Evolutionary conservation across 2,329 filamentous ascomycete genomes (phyloP).

Genomic region (Podosphaera leucotricha): DNA sequence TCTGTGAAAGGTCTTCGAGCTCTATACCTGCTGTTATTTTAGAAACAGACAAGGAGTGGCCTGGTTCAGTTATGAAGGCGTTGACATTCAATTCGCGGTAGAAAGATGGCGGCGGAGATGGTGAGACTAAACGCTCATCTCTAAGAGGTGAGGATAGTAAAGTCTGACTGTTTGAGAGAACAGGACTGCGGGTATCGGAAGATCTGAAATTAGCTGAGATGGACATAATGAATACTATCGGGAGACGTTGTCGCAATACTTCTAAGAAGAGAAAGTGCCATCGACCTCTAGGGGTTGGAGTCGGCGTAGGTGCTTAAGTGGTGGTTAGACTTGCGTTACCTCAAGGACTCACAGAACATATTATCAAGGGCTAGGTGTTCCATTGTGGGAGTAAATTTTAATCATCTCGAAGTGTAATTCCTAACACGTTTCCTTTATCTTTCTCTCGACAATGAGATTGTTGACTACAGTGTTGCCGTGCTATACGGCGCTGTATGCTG

Average conservation of each 20-base stretch:
- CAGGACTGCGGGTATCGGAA: neutral
- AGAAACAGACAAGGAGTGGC: neutral
- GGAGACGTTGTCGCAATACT: neutral
- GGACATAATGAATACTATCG: neutral
- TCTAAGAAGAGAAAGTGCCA: neutral
- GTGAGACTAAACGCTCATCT: neutral
- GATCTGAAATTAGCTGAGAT: neutral
- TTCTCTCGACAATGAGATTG: no score
- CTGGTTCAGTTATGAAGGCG: neutral
- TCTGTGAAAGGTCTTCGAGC: neutral
- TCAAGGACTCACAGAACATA: no score
- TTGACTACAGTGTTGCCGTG: no score
- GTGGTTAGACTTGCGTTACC: no score
- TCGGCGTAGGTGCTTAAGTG: neutral
- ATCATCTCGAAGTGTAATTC: no score
- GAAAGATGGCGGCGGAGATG: neutral
- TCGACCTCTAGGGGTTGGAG: neutral
- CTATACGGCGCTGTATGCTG: no score
- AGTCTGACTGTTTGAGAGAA: neutral
- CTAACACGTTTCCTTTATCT: no score
- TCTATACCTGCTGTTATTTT: neutral
- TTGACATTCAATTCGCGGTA: neutral
- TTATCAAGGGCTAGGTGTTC: no score
- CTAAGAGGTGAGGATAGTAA: neutral
- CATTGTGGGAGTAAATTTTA: no score